Percentiles rank a stretch among this genome's conserved stretches.
Evolutionary conservation across 2,329 filamentous ascomycete species (phyloP).

Genomic region (Cercospora zeina): DNA sequence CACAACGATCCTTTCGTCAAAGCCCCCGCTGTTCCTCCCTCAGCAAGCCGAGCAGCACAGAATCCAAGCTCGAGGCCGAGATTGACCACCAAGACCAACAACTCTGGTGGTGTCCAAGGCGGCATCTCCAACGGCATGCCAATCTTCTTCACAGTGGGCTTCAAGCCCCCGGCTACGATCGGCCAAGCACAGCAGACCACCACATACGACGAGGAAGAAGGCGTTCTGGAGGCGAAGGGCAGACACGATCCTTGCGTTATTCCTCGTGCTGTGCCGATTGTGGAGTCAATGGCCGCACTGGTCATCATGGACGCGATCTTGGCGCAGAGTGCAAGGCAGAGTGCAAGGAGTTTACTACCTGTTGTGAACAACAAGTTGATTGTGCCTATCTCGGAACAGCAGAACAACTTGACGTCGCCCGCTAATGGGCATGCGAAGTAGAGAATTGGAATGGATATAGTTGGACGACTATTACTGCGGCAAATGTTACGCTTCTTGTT

Average conservation of each 20-base stretch:
- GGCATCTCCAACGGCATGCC: conserved; percentile 91
- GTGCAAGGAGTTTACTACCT: conserved; percentile 50
- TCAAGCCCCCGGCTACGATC: conserved; percentile 95
- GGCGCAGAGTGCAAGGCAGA: conserved; percentile 69
- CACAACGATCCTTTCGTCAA: conserved; percentile 89
- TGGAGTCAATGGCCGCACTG: conserved; percentile 87
- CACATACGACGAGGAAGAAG: conserved; percentile 73
- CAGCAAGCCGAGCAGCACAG: conserved; percentile 37
- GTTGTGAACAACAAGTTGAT: conserved; percentile 37
- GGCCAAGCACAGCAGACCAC: conserved; percentile 82
- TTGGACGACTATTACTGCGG: background rate
- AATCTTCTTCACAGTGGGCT: conserved; percentile 91
- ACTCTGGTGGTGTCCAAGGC: conserved; percentile 91
- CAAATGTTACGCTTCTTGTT: background rate
- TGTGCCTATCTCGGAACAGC: conserved; percentile 29
- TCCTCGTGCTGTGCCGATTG: conserved; percentile 78
- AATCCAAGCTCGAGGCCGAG: conserved; percentile 53
- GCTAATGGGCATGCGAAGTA: conserved; percentile 25
- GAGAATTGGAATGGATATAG: background rate
- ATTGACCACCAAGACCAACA: conserved; percentile 87
- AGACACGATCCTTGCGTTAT: conserved; percentile 93
- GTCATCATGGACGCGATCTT: conserved; percentile 84
- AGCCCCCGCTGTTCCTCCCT: conserved; percentile 53
- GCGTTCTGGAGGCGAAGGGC: conserved; percentile 85
- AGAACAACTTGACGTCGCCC: conserved; percentile 30